phyloP scores from a whole-genome alignment of 495 filamentous ascomycete species.

The Hapsidospora chrysogenum region DNA sequence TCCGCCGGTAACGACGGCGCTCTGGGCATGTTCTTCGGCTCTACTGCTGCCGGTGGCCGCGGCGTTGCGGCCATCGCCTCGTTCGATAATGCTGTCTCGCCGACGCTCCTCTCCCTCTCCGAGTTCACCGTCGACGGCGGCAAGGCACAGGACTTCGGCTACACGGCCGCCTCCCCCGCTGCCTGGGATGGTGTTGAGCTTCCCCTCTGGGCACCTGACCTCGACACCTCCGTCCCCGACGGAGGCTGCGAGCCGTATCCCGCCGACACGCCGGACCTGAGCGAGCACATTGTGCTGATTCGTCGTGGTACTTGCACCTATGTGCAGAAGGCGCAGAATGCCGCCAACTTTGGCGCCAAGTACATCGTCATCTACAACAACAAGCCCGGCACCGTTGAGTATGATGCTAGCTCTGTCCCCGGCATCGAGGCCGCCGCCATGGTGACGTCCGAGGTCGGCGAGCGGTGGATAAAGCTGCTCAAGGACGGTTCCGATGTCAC shows the following conservation, averaged over 20 bases:
- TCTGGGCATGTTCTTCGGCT: constrained; percentile 34
- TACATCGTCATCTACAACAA: constrained; percentile 40
- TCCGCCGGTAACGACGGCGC: constrained; percentile 38
- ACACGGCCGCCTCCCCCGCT: constrained; percentile 20
- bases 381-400: constrained; percentile 12
- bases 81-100: constrained; percentile 27
- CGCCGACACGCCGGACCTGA: constrained; percentile 29
- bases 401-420: constrained; percentile 7
- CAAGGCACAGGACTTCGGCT: constrained; percentile 15
- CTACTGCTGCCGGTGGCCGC: constrained; percentile 33
- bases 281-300: constrained; percentile 33
- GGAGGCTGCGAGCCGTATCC: constrained; percentile 29
- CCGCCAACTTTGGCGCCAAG: constrained; percentile 32
- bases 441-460: constrained; percentile 27
- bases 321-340: constrained; percentile 29
- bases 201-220: constrained; percentile 32
- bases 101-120: constrained; percentile 21
- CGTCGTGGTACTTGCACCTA: constrained; percentile 35
- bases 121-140: constrained; percentile 14
- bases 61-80: constrained; percentile 34
- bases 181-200: constrained; percentile 21
- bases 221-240: constrained; percentile 26
- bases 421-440: constrained; percentile 22
- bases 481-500: constrained; percentile 19
- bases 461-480: constrained; percentile 21